Base-by-base conservation (phyloP, 257 asterid species). In the Ocimum tenuiflorum region DNA sequence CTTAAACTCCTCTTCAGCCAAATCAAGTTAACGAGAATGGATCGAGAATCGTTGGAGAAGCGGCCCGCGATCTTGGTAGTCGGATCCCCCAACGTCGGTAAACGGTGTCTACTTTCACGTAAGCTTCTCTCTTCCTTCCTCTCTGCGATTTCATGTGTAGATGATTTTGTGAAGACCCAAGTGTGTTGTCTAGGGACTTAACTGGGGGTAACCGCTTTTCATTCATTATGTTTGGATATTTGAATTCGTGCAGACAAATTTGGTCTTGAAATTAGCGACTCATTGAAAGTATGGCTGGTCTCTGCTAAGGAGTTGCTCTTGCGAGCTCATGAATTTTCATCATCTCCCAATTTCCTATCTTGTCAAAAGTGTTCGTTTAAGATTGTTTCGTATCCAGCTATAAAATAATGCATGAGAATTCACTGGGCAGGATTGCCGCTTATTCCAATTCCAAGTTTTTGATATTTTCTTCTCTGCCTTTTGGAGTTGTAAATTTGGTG, bases 21-120 rank as follows among this genome's bases (percentile, higher is more conserved):
- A 27, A 27, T 2, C 31, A 36, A 36, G 8, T 35, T 36, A 11
- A 9, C 9, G 12, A 38, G 45, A 56, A 75, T 80, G 78, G 84
- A 81, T 72, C 70, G 75, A 35, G 87, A 83, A 47, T 63, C 77
- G 57, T 54, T 92, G 8, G 85, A 81, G 83, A 87, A 84, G 73
- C 82, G 91, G 52, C 96, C 96, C 3, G 95, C 89, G 15, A 75
- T 89, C 62, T 15, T 89, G 46, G 54, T 89, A 7, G 73, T 92
- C 65, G 97, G 97, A 69, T 73, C 99, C 65, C 88, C 91, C 14
- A 81, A 78, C 51, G 96, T 92, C 24, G 99, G 99, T 8, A 92
- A 92, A 84, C 86, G 97, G 33, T 80, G 96, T 58, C 84, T 92
- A 55, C 75, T 92, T 64, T 80, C 99, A 56, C 80, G 97, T 92